These are phyloP conservation scores for Cordyceps farinosa DNA, from an alignment of 2,329 filamentous ascomycete species.

Conservation along the genomic window DNA sequence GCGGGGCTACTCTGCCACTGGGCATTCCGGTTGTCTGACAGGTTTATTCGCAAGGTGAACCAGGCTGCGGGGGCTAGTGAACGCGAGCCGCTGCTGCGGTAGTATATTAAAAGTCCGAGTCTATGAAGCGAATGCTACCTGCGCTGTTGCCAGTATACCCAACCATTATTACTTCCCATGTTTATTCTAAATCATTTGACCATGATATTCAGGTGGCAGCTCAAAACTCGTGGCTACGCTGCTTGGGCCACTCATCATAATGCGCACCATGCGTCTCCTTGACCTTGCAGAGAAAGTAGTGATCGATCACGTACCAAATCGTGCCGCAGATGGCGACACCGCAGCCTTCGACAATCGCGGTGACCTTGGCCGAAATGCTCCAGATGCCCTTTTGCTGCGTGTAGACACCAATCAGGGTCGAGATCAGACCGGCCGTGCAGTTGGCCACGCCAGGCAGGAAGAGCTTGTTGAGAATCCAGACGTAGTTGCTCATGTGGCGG, in stretches of 20 bases:
- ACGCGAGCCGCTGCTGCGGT: slow-evolving; percentile 30
- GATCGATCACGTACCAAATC: slow-evolving; percentile 32
- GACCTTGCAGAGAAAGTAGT: slow-evolving; percentile 30
- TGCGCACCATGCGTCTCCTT: slow-evolving; percentile 28
- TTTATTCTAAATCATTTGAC: slow-evolving; percentile 4
- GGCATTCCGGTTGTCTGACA: slow-evolving; percentile 53
- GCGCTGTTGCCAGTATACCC: not conserved
- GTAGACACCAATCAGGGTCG: slow-evolving; percentile 48
- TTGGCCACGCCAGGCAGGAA: slow-evolving; percentile 46
- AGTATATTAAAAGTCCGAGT: slow-evolving; percentile 9
- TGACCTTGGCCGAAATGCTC: slow-evolving; percentile 39
- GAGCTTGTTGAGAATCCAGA: slow-evolving; percentile 51
- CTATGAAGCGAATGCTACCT: slow-evolving; percentile 5
- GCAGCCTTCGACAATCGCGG: slow-evolving; percentile 34
- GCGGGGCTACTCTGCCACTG: slow-evolving; percentile 78
- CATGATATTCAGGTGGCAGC: slow-evolving; percentile 3
- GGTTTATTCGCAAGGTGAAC: slow-evolving; percentile 37
- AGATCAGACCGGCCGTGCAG: slow-evolving; percentile 47
- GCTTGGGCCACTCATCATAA: slow-evolving; percentile 23
- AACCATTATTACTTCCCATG: not conserved
- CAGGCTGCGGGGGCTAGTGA: slow-evolving; percentile 26
- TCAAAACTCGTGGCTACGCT: slow-evolving; percentile 10
- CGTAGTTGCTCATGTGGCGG: slow-evolving; percentile 45
- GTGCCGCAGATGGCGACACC: slow-evolving; percentile 26
- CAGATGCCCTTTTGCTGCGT: slow-evolving; percentile 43